Conservation (phyloP, 495 filamentous ascomycete species). For the Penicillium flavigenum region DNA sequence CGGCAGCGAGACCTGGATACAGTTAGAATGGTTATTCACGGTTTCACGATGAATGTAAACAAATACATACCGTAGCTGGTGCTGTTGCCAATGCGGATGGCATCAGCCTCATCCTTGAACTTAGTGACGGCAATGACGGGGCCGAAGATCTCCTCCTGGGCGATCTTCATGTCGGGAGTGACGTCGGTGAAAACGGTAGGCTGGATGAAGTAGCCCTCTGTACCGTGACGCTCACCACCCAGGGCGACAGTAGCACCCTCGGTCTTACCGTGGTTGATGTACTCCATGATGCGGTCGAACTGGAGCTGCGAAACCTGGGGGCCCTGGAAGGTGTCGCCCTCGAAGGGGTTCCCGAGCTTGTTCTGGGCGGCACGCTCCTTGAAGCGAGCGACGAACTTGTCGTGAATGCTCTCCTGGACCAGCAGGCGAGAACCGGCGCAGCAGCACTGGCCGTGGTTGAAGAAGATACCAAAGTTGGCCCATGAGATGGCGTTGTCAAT, state of each 20-base stretch:
- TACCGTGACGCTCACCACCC: constrained; percentile 86
- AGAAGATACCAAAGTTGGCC: constrained; percentile 99
- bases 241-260: constrained; percentile 80
- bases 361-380: constrained; percentile 81
- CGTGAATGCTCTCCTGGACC: constrained; percentile 94
- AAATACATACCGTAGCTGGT: constrained; percentile 60
- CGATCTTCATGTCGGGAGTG: constrained; percentile 90
- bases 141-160: constrained; percentile 98
- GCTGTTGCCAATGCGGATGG: constrained; percentile 76
- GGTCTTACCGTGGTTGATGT: constrained; percentile 88
- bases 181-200: constrained; percentile 96
- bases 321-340: constrained; percentile 87
- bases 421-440: constrained; percentile 94
- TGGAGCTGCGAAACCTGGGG: constrained; percentile 94
- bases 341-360: constrained; percentile 91
- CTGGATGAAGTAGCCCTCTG: constrained; percentile 95
- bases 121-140: constrained; percentile 92
- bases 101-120: constrained; percentile 87
- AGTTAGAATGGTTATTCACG: constrained; percentile 9
- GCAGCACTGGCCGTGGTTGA: constrained; percentile 98
- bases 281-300: constrained; percentile 97
- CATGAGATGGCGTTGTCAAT: constrained; percentile 95
- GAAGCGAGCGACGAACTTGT: constrained; percentile 87
- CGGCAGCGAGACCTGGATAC: constrained; percentile 71
- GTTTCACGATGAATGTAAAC: neutral